Percentiles rank a stretch among this genome's conserved stretches.
These are phyloP conservation scores for Breviolum minutum DNA, from an alignment of 73 alveolate species.

Conservation along the genomic window DNA sequence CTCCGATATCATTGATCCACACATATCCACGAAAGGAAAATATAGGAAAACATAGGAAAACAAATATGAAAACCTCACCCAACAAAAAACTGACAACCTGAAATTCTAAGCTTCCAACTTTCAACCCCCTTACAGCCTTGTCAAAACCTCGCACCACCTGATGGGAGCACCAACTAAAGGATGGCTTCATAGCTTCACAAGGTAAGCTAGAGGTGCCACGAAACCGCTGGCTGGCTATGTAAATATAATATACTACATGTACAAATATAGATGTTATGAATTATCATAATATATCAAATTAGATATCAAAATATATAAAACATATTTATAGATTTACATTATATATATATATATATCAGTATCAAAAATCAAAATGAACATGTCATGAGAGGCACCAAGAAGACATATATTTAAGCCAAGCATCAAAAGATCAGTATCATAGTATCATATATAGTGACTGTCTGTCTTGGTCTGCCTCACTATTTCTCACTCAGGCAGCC, in stretches of 20 bases:
- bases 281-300: neutral
- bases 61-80: too few relatives aligned
- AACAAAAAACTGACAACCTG: neutral
- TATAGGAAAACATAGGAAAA: neutral
- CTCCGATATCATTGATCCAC: neutral
- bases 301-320: too few relatives aligned
- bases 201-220: neutral
- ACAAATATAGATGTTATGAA: neutral
- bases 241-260: too few relatives aligned
- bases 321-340: too few relatives aligned
- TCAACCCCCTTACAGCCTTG: slow-evolving; percentile 35
- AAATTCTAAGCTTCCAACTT: neutral
- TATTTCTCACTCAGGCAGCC: too few relatives aligned
- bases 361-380: too few relatives aligned
- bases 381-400: too few relatives aligned
- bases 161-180: neutral
- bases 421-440: too few relatives aligned
- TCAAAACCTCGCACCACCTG: slow-evolving; percentile 47
- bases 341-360: too few relatives aligned
- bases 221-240: neutral
- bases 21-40: neutral
- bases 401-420: too few relatives aligned
- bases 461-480: too few relatives aligned
- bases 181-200: neutral
- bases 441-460: too few relatives aligned